These are phyloP conservation scores for Phtheirospermum japonicum DNA, from an alignment of 257 asterid genomes.

Conservation along the genomic window DNA sequence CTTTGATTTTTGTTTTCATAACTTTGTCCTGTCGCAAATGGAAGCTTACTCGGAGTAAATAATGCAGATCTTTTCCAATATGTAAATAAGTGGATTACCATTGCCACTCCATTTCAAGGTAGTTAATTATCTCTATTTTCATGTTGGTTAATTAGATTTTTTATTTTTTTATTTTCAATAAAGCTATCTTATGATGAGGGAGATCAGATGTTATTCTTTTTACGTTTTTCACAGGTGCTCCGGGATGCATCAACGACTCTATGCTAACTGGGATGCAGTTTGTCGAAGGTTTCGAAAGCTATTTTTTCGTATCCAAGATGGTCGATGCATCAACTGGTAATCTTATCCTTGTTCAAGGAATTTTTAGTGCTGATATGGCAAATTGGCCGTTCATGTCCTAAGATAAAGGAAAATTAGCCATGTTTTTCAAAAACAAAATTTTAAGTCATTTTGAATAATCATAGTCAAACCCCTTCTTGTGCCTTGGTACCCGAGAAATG, in stretches of 20 bases:
- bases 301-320: conserved; percentile 80
- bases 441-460: too few relatives aligned
- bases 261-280: conserved; percentile 81
- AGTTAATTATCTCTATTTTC: conserved; percentile 26
- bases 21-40: conserved; percentile 4
- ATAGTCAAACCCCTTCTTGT: too few relatives aligned
- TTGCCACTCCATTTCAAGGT: conserved; percentile 92
- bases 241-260: conserved; percentile 79
- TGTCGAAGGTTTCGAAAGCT: conserved; percentile 81
- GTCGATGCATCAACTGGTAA: conserved; percentile 94
- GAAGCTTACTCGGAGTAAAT: conserved; percentile 26
- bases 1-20: neutral
- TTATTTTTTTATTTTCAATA: too few relatives aligned
- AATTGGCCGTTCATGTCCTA: too few relatives aligned
- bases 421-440: too few relatives aligned
- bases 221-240: conserved; percentile 55
- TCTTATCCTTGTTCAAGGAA: neutral
- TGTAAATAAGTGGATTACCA: conserved; percentile 78
- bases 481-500: too few relatives aligned
- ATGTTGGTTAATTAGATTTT: conserved; percentile 48
- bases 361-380: too few relatives aligned
- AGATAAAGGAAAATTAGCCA: too few relatives aligned
- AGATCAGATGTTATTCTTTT: neutral
- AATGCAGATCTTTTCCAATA: conserved; percentile 67
- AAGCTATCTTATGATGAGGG: conserved; percentile 14